phyloP scores from a whole-genome alignment of 2,329 filamentous ascomycete species.

The Clarireedia monteithiana region DNA sequence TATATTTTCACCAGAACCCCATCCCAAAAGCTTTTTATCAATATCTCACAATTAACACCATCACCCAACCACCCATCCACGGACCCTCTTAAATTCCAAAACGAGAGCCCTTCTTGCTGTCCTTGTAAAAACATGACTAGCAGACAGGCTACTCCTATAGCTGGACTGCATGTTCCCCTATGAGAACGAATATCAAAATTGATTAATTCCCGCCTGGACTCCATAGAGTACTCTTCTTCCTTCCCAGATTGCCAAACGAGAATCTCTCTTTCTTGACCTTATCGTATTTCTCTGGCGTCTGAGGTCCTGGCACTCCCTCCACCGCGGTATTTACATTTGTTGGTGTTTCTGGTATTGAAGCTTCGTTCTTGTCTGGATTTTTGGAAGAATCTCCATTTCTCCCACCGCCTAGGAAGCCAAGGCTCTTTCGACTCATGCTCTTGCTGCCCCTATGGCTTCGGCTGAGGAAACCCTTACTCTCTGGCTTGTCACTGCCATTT shows the following conservation, averaged over 20 bases:
- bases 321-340: constrained; percentile 14
- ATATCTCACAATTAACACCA: too few relatives aligned
- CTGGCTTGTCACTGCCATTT: constrained; percentile 14
- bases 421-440: constrained; percentile 68
- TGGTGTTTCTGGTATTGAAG: not conserved
- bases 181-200: not conserved
- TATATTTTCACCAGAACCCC: too few relatives aligned
- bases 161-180: not conserved
- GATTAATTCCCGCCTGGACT: constrained; percentile 12
- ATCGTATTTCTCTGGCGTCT: constrained; percentile 37
- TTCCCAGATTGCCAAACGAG: constrained; percentile 47
- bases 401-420: constrained; percentile 47
- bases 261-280: constrained; percentile 53
- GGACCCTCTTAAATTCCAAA: too few relatives aligned
- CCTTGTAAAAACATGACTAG: not conserved
- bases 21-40: too few relatives aligned
- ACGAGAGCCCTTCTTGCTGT: too few relatives aligned
- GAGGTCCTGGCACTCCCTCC: constrained; percentile 22
- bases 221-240: constrained; percentile 60
- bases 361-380: constrained; percentile 12
- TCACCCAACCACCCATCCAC: too few relatives aligned
- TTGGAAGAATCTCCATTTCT: constrained; percentile 36
- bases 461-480: constrained; percentile 32
- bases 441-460: constrained; percentile 66
- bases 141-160: not conserved